Conservation (phyloP, 176 grass and related monocot genomes). For the Melocanna baccifera region DNA sequence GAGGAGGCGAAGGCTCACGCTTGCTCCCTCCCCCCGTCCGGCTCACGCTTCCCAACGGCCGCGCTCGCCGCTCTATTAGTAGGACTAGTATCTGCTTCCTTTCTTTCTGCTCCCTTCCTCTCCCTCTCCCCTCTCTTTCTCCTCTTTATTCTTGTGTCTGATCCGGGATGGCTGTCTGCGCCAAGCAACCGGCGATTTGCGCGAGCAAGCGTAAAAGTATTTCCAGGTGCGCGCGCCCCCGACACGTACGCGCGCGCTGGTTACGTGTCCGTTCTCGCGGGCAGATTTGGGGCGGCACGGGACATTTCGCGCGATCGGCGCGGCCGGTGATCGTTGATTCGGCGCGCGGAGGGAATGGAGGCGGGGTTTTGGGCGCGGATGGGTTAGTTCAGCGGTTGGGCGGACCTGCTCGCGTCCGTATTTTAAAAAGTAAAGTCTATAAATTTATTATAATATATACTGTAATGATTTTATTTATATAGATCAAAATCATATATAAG, state of each 20-base stretch:
- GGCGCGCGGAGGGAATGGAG: not conserved
- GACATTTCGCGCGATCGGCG: not conserved
- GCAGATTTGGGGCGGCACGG: not conserved
- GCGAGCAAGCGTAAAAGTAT: not conserved
- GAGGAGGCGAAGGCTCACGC: not conserved
- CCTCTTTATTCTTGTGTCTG: conserved; percentile 6
- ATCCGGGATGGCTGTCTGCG: not conserved
- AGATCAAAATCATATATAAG: too few relatives aligned
- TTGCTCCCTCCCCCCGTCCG: not conserved
- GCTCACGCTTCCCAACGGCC: not conserved
- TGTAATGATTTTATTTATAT: too few relatives aligned
- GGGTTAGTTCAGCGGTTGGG: not conserved
- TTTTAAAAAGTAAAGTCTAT: too few relatives aligned
- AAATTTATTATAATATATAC: too few relatives aligned
- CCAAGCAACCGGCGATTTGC: not conserved
- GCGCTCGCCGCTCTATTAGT: not conserved
- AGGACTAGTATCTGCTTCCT: not conserved
- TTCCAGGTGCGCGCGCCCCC: conserved; percentile 21
- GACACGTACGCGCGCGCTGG: conserved; percentile 14
- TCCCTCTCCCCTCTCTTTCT: not conserved
- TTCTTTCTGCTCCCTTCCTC: not conserved
- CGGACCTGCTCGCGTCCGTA: not conserved
- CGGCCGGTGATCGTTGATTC: not conserved
- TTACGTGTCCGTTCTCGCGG: not conserved
- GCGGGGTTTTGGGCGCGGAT: not conserved